A percentile compares a stretch with the other conserved stretches of the same genome.
Evolutionary conservation across 1,284 basidiomycete genomes (phyloP).

Genomic region (Melampsora americana): DNA sequence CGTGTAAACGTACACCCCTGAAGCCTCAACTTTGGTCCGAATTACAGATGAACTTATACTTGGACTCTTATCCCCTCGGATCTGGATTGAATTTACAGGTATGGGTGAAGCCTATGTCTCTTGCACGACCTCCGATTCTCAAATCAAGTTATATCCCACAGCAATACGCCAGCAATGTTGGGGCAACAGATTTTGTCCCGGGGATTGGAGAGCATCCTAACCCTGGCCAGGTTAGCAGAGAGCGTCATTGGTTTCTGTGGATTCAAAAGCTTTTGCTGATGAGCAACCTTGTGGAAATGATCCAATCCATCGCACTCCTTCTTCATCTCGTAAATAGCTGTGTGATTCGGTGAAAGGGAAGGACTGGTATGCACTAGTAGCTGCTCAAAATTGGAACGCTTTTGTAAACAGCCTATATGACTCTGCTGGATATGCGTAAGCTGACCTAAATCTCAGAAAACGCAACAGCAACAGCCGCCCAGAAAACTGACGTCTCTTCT

Average conservation of each 20-base stretch:
- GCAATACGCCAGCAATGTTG: constrained; percentile 40
- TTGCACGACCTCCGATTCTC: too few species aligned
- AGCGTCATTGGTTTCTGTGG: background rate
- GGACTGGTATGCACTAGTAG: constrained; percentile 44
- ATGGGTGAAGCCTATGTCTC: background rate
- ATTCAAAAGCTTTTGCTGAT: background rate
- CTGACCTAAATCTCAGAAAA: background rate
- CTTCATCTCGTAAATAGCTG: background rate
- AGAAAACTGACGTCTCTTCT: too few species aligned
- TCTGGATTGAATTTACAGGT: constrained; percentile 26
- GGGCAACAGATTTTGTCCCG: constrained; percentile 31
- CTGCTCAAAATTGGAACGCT: constrained; percentile 43
- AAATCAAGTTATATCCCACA: background rate
- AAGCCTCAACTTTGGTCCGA: constrained; percentile 19
- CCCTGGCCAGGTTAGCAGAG: constrained; percentile 32
- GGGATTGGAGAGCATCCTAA: constrained; percentile 42
- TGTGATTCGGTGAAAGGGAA: constrained; percentile 34
- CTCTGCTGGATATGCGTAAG: constrained; percentile 42
- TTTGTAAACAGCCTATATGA: constrained; percentile 42
- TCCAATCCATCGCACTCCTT: background rate
- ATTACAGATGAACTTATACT: constrained; percentile 33
- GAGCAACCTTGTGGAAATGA: background rate
- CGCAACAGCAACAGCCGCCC: too few species aligned
- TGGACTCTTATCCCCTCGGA: constrained; percentile 35
- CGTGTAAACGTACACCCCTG: constrained; percentile 24